phyloP scores from a whole-genome alignment of 192 early-diverging fungal genomes.

The Coemansia interrupta region DNA sequence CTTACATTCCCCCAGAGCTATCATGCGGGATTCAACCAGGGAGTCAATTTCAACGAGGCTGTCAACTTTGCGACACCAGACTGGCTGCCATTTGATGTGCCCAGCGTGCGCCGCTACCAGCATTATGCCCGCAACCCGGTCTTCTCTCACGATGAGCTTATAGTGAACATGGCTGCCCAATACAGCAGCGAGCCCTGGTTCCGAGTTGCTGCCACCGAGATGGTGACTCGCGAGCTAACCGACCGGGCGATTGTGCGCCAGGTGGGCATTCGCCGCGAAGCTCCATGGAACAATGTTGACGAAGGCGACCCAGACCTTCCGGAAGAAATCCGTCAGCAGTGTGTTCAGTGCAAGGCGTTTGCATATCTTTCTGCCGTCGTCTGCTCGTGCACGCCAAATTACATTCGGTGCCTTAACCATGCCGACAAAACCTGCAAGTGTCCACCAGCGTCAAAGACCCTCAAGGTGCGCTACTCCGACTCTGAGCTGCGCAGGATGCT shows the following conservation, averaged over 20 bases:
- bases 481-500: constrained; percentile 44
- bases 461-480: constrained; percentile 57
- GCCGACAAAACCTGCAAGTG: constrained; percentile 58
- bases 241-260: constrained; percentile 47
- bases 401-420: constrained; percentile 65
- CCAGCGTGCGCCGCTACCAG: constrained; percentile 81
- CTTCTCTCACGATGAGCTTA: constrained; percentile 92
- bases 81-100: constrained; percentile 79
- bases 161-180: constrained; percentile 56
- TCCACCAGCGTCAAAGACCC: constrained; percentile 18
- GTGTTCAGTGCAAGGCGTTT: constrained; percentile 67
- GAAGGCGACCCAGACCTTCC: constrained; percentile 47
- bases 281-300: constrained; percentile 36
- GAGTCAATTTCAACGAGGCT: constrained; percentile 94
- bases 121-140: constrained; percentile 76
- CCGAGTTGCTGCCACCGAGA: constrained; percentile 47
- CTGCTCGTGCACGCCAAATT: constrained; percentile 59
- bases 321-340: constrained; percentile 67
- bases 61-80: constrained; percentile 95
- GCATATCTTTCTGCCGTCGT: constrained; percentile 66
- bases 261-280: constrained; percentile 15
- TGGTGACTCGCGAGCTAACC: constrained; percentile 57
- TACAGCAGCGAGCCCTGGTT: constrained; percentile 33
- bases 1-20: constrained; percentile 93
- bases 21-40: constrained; percentile 96